Evolutionary conservation across 257 asterid species (phyloP).

Genomic region (Solanum chiquidenum): DNA sequence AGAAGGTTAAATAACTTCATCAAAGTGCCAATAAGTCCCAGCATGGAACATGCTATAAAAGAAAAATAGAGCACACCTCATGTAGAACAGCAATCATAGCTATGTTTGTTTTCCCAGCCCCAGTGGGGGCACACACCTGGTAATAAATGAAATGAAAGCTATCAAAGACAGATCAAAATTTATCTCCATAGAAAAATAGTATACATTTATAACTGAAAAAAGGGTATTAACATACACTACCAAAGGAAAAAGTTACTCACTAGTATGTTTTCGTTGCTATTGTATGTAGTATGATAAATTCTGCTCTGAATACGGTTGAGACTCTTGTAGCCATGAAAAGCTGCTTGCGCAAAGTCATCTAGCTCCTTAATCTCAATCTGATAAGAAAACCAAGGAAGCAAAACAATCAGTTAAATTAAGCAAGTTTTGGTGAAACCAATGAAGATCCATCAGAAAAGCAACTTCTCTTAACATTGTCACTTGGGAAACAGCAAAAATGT

Average conservation of each 20-base stretch:
- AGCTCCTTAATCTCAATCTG: constrained; percentile 96
- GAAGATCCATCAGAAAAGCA: neutral
- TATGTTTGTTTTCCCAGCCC: constrained; percentile 97
- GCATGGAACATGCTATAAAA: neutral
- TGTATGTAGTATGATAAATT: constrained; percentile 77
- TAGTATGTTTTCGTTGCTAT: constrained; percentile 79
- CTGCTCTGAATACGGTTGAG: constrained; percentile 95
- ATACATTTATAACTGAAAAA: neutral
- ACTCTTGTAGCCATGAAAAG: constrained; percentile 91
- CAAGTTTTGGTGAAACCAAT: neutral
- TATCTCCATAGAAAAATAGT: neutral
- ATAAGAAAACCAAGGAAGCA: constrained; percentile 7
- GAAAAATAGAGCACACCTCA: constrained; percentile 46
- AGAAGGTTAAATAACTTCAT: neutral
- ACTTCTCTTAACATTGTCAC: neutral
- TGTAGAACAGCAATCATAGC: constrained; percentile 91
- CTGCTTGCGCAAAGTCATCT: constrained; percentile 95
- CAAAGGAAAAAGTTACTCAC: constrained; percentile 27
- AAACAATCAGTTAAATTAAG: neutral
- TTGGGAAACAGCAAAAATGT: neutral
- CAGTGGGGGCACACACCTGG: constrained; percentile 99
- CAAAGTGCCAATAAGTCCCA: constrained; percentile 2
- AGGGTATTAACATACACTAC: neutral
- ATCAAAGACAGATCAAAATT: constrained; percentile 13
- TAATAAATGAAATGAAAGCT: constrained; percentile 18